These are phyloP conservation scores for Meripilus lineatus DNA, from an alignment of 1,284 basidiomycete genomes.

Conservation along the genomic window DNA sequence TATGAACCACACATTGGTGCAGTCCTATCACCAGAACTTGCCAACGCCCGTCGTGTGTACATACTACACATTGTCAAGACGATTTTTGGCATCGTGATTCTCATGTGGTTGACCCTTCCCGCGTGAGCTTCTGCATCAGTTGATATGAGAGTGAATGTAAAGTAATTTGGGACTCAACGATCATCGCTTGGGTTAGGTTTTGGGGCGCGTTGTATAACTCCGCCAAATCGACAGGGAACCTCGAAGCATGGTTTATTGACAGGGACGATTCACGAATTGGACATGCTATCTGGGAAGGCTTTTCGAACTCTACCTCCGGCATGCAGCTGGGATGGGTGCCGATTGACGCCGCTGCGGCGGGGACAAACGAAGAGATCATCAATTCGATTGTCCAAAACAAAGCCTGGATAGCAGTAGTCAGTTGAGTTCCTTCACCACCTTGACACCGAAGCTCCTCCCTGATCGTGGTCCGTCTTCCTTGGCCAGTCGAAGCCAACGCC, in stretches of 20 bases:
- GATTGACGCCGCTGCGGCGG: conserved; percentile 18
- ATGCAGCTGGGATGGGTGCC: conserved; percentile 28
- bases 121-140: conserved; percentile 16
- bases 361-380: conserved; percentile 25
- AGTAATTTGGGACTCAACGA: neutral
- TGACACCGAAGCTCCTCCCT: neutral
- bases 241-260: conserved; percentile 40
- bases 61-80: conserved; percentile 18
- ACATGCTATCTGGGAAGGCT: conserved; percentile 23
- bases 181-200: conserved; percentile 25
- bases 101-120: conserved; percentile 24
- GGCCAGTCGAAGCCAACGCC: conserved; percentile 27
- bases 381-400: conserved; percentile 27
- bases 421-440: too few species aligned
- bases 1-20: too few species aligned
- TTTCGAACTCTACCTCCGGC: conserved; percentile 22
- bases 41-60: conserved; percentile 17
- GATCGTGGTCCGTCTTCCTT: neutral
- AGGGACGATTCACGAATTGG: conserved; percentile 39
- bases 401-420: conserved; percentile 31
- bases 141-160: neutral
- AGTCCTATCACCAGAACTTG: conserved; percentile 22
- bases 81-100: conserved; percentile 16
- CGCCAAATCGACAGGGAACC: conserved; percentile 28
- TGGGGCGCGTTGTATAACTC: conserved; percentile 38